Evolutionary conservation across 2,329 filamentous ascomycete species (phyloP).

Genomic region (Grosmannia penicillata): DNA sequence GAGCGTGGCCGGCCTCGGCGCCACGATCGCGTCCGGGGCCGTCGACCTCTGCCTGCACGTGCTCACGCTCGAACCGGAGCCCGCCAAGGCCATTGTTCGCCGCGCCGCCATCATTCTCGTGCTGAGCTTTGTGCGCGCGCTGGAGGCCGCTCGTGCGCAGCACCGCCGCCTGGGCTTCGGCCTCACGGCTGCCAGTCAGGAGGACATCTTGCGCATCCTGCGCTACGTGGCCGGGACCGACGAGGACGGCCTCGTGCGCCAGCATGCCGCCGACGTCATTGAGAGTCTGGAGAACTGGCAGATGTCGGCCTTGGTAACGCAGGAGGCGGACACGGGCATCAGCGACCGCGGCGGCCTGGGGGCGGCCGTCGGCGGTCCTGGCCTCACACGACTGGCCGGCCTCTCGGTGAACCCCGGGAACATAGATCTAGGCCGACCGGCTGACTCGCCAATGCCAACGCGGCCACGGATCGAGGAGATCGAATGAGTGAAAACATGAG

Average conservation of each 20-base stretch:
- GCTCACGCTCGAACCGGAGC: conserved; percentile 44
- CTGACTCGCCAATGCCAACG: no score
- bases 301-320: conserved; percentile 19
- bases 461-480: conserved; percentile 11
- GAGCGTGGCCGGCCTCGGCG: conserved; percentile 40
- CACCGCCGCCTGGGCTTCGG: conserved; percentile 35
- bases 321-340: background rate
- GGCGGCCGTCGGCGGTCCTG: no score
- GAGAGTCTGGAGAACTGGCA: conserved; percentile 52
- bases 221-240: conserved; percentile 51
- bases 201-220: conserved; percentile 47
- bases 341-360: background rate
- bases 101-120: conserved; percentile 51
- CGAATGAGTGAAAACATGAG: no score
- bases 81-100: conserved; percentile 48
- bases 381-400: conserved; percentile 24
- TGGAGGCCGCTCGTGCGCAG: conserved; percentile 36
- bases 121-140: conserved; percentile 43
- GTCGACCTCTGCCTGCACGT: conserved; percentile 50
- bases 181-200: conserved; percentile 37
- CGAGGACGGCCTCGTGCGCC: conserved; percentile 50
- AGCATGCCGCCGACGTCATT: conserved; percentile 51
- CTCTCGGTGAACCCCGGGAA: conserved; percentile 14
- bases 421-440: no score
- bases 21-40: conserved; percentile 34